Percentiles rank a stretch among this genome's conserved stretches.
Conservation (phyloP, 2,329 filamentous ascomycete species). For the Pezicula neosporulosa region DNA sequence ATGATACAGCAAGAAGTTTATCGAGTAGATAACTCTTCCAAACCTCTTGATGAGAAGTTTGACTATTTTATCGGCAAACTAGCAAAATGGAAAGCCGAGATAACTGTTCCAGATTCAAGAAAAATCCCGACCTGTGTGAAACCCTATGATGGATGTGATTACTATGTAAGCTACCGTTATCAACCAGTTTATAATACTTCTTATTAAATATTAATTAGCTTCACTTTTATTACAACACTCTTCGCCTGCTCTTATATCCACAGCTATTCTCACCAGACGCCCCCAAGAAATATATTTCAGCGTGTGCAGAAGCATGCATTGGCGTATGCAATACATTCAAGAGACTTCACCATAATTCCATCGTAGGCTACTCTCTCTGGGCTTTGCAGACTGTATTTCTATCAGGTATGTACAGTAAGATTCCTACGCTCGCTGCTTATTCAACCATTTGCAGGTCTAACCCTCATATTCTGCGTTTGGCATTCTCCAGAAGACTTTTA, state of each 20-base stretch:
- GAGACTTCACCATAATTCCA: slow-evolving; percentile 25
- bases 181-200: background rate
- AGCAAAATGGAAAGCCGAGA: slow-evolving; percentile 2
- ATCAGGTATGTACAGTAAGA: slow-evolving; percentile 9
- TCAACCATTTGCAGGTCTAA: slow-evolving; percentile 15
- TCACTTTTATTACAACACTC: slow-evolving; percentile 24
- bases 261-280: slow-evolving; percentile 12
- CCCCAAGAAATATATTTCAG: slow-evolving; percentile 12
- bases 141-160: slow-evolving; percentile 16
- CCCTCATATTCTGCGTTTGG: slow-evolving; percentile 29
- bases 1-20: slow-evolving; percentile 8
- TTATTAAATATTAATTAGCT: slow-evolving; percentile 12
- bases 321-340: slow-evolving; percentile 27
- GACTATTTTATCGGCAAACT: slow-evolving; percentile 3
- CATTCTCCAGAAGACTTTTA: slow-evolving; percentile 19
- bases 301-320: slow-evolving; percentile 25
- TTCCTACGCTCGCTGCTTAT: background rate
- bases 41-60: background rate
- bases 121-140: background rate
- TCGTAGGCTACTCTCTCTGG: slow-evolving; percentile 26
- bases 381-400: slow-evolving; percentile 26
- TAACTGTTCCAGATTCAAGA: slow-evolving; percentile 11
- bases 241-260: slow-evolving; percentile 20
- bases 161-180: slow-evolving; percentile 13
- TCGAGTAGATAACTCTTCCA: slow-evolving; percentile 3